Conservation (phyloP, 2,329 filamentous ascomycete species). For the Emmonsiellopsis sp. region DNA sequence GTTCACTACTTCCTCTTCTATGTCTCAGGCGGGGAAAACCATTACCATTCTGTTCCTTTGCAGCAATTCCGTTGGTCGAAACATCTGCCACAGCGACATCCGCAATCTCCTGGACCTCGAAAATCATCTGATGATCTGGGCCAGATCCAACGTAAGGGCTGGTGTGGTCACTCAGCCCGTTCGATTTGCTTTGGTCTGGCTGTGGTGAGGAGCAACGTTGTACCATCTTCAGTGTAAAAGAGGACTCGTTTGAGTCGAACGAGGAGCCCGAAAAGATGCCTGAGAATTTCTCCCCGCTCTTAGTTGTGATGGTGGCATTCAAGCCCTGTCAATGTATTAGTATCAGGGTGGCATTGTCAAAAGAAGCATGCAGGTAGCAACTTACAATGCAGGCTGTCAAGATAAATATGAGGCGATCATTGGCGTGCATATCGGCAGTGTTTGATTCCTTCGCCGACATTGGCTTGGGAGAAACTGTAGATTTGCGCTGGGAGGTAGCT, state of each 20-base stretch:
- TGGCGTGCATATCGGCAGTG: constrained; percentile 48
- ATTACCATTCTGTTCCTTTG: constrained; percentile 51
- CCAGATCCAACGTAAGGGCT: constrained; percentile 34
- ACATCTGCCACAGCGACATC: constrained; percentile 49
- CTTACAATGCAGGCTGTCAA: constrained; percentile 52
- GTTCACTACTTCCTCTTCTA: background rate
- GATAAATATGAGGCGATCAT: constrained; percentile 52
- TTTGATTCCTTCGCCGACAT: constrained; percentile 40
- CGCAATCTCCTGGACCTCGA: constrained; percentile 52
- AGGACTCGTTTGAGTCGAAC: constrained; percentile 43
- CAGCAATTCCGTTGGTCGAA: constrained; percentile 41
- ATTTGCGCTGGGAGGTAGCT: constrained; percentile 36
- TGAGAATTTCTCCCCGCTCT: constrained; percentile 52
- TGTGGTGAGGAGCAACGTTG: constrained; percentile 32
- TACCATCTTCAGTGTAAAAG: constrained; percentile 59
- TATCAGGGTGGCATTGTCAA: background rate
- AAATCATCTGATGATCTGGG: constrained; percentile 46
- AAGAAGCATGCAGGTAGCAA: constrained; percentile 8
- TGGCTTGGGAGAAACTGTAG: constrained; percentile 29
- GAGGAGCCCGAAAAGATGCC: constrained; percentile 53
- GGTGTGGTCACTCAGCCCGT: constrained; percentile 33
- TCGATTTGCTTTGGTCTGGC: constrained; percentile 26
- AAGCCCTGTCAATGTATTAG: constrained; percentile 40
- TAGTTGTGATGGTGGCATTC: constrained; percentile 46
- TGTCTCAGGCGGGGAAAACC: background rate